Base-by-base conservation (phyloP, 345 rosid species). In the Rubroshorea leprosula region DNA sequence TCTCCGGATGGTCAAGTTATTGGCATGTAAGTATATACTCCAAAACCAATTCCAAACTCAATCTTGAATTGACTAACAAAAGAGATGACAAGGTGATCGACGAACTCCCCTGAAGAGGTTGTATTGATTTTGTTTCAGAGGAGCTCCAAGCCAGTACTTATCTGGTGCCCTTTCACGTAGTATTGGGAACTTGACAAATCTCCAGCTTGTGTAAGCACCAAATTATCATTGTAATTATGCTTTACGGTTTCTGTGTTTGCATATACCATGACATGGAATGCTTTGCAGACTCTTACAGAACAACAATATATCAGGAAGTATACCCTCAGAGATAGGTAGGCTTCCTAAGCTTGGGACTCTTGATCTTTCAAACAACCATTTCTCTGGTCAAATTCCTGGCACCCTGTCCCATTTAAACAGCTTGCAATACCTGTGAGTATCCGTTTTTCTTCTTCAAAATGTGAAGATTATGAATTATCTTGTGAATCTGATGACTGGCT, bases 331-430 rank as follows among this genome's bases (percentile, higher is more conserved):
- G 68, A 54, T 92, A 54, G 97, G 96, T 58, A 84, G 61, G 78
- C 78, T 89, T 46, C 57, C 74, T 61, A 86, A 78, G 71, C 95
- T 92, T 45, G 78, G 68, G 44, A 83, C 87, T 58, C 80, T 93
- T 67, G 99, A 93, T 83, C 80, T 93, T 60, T 93, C 99, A 29
- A 61, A 75, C 43, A 93, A 93, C 68, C 64, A 44, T 56, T 89
- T 93, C 63, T 72, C 41, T 47, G 92, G 96, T 47, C 54, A 68
- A 79, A 80, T 93, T 62, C 97, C 99, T 46, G 45, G 49, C 24
- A 60, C 74, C 69, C 61, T 93, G 12, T 80, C 88, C 58, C 56
- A 70, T 20, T 67, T 87, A 26, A 68, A 63, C 60, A 80, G 52
- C 49, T 90, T 93, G 25, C 87, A 87, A 29, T 83, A 83, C 72